Percentiles rank a stretch among this genome's conserved stretches.
Conservation (phyloP, 1,284 basidiomycete species). For the Cryptococcus sp. region DNA sequence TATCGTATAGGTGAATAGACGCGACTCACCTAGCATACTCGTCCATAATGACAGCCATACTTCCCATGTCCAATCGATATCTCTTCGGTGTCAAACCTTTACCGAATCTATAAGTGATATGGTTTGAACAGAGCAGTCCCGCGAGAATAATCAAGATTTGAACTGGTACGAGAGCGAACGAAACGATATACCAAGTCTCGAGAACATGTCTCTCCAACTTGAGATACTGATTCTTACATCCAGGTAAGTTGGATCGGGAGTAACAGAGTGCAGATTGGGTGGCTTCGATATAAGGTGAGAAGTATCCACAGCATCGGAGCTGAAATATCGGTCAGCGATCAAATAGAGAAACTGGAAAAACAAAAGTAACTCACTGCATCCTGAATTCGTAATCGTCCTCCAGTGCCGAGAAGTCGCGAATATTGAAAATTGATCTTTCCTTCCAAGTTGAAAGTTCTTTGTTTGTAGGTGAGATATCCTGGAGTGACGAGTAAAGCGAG, state of each 20-base stretch:
- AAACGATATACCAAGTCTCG: slow-evolving; percentile 55
- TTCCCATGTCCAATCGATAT: slow-evolving; percentile 60
- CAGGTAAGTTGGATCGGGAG: slow-evolving; percentile 58
- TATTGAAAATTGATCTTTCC: slow-evolving; percentile 68
- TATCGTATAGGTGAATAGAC: neutral
- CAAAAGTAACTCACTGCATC: slow-evolving; percentile 48
- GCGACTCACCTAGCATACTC: slow-evolving; percentile 59
- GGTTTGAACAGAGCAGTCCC: slow-evolving; percentile 63
- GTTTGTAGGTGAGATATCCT: slow-evolving; percentile 66
- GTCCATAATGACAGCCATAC: slow-evolving; percentile 68
- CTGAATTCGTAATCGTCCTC: slow-evolving; percentile 59
- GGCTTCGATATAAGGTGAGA: slow-evolving; percentile 61
- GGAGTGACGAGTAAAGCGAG: slow-evolving; percentile 61
- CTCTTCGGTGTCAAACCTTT: slow-evolving; percentile 72
- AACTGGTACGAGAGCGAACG: slow-evolving; percentile 62
- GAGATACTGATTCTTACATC: slow-evolving; percentile 64
- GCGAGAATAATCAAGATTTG: slow-evolving; percentile 63
- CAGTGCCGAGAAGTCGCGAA: slow-evolving; percentile 55
- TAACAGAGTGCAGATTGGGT: slow-evolving; percentile 63
- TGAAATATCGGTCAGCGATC: slow-evolving; percentile 10
- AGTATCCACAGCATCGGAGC: slow-evolving; percentile 66
- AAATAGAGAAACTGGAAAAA: neutral
- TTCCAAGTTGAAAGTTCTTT: slow-evolving; percentile 63
- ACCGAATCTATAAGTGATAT: slow-evolving; percentile 69
- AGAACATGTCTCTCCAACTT: slow-evolving; percentile 59